Evolutionary conservation across 2,329 filamentous ascomycete genomes (phyloP).

Genomic region (Phyllachora maydis): DNA sequence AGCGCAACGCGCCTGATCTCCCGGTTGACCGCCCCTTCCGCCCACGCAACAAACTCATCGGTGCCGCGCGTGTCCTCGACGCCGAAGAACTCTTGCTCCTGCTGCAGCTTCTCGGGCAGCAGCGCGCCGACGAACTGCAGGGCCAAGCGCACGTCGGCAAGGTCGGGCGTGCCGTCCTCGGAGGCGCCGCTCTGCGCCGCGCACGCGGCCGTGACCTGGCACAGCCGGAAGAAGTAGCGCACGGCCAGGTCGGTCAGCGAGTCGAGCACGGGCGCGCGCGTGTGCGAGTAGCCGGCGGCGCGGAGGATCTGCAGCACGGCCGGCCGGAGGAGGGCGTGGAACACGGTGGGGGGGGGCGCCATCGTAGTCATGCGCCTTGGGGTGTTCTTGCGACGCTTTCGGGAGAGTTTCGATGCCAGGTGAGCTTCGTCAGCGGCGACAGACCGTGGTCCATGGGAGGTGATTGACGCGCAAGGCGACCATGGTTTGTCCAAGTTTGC

Average conservation of each 20-base stretch:
- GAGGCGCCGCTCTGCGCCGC: constrained; percentile 49
- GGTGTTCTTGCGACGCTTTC: too few species aligned
- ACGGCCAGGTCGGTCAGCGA: constrained; percentile 72
- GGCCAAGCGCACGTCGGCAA: constrained; percentile 71
- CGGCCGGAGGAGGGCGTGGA: constrained; percentile 65
- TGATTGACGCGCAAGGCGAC: too few species aligned
- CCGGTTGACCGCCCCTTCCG: constrained; percentile 48
- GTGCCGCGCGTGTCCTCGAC: constrained; percentile 65
- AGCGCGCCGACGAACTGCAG: constrained; percentile 65
- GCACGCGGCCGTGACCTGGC: constrained; percentile 49
- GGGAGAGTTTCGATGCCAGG: too few species aligned
- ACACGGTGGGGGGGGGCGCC: constrained; percentile 24
- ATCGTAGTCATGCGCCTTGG: too few species aligned
- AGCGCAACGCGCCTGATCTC: constrained; percentile 70
- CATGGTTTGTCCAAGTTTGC: too few species aligned
- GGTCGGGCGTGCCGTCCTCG: constrained; percentile 38
- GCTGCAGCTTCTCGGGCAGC: constrained; percentile 41
- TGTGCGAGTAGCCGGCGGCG: constrained; percentile 73
- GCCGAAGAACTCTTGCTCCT: constrained; percentile 47
- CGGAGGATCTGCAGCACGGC: constrained; percentile 80
- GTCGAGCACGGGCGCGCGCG: constrained; percentile 65
- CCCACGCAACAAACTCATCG: constrained; percentile 63
- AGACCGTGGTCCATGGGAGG: too few species aligned
- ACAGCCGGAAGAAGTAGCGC: constrained; percentile 59
- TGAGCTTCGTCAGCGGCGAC: too few species aligned